phyloP scores from a whole-genome alignment of 352 stramenopile species.

The Phytopythium aichiense region DNA sequence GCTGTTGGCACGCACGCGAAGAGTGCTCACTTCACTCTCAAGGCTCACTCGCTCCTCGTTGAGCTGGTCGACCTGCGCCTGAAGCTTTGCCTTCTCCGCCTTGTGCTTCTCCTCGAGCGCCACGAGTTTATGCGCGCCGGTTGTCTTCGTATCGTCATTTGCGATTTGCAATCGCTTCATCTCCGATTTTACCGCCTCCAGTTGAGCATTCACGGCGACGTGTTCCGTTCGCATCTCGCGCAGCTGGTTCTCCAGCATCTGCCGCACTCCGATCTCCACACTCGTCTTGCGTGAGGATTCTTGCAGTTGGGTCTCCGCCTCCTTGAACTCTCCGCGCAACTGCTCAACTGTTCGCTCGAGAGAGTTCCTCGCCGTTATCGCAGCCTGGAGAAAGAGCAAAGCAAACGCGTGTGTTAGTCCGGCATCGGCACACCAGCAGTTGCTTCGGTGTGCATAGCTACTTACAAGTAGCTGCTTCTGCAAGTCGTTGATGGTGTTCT shows the following conservation, averaged over 20 bases:
- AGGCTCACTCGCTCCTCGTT: constrained; percentile 74
- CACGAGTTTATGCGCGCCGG: constrained; percentile 25
- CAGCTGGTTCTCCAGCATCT: constrained; percentile 71
- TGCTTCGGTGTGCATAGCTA: neutral
- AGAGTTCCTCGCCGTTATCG: neutral
- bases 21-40: constrained; percentile 67
- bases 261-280: constrained; percentile 54
- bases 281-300: constrained; percentile 48
- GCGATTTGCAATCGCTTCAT: constrained; percentile 47
- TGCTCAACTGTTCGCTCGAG: constrained; percentile 22
- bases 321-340: constrained; percentile 33
- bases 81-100: constrained; percentile 29
- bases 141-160: constrained; percentile 39
- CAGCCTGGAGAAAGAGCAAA: constrained; percentile 2
- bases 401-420: constrained; percentile 4
- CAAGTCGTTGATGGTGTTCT: constrained; percentile 41
- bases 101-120: constrained; percentile 34
- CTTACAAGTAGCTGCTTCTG: constrained; percentile 44
- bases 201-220: constrained; percentile 74
- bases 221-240: constrained; percentile 70
- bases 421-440: neutral
- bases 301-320: constrained; percentile 47
- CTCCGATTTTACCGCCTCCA: constrained; percentile 70
- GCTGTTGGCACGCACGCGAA: constrained; percentile 43
- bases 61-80: constrained; percentile 48